Percentiles rank a stretch among this genome's conserved stretches.
Evolutionary conservation across 2,329 filamentous ascomycete genomes (phyloP).

Genomic region (Scedosporium boydii): DNA sequence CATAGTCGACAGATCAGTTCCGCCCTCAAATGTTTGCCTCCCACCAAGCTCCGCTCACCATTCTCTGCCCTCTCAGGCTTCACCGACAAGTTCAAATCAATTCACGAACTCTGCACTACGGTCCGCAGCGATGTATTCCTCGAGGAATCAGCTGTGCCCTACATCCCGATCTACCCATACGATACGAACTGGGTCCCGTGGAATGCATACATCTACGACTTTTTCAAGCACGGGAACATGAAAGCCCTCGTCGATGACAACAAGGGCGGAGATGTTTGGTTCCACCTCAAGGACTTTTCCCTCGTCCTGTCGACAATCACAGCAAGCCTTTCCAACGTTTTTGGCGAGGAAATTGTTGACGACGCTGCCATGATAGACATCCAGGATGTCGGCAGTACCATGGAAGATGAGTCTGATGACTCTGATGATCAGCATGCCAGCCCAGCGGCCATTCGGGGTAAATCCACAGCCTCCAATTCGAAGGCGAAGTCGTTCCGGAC

Average conservation of each 20-base stretch:
- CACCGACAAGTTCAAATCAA: conserved; percentile 51
- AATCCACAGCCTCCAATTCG: too few relatives aligned
- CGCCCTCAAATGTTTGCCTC: conserved; percentile 17
- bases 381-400: conserved; percentile 29
- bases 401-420: conserved; percentile 24
- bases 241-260: conserved; percentile 54
- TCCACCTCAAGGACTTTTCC: conserved; percentile 51
- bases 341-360: conserved; percentile 29
- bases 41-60: conserved; percentile 48
- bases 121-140: conserved; percentile 62
- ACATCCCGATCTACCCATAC: conserved; percentile 51
- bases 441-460: neutral
- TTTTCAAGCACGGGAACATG: conserved; percentile 64
- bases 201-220: conserved; percentile 66
- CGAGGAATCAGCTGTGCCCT: conserved; percentile 63
- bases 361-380: conserved; percentile 30
- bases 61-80: conserved; percentile 66
- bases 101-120: conserved; percentile 58
- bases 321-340: conserved; percentile 49
- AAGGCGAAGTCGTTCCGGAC: conserved; percentile 20
- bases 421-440: conserved; percentile 32
- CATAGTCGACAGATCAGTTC: conserved; percentile 13
- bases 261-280: conserved; percentile 61
- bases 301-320: conserved; percentile 61
- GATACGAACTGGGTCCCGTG: conserved; percentile 38